Conservation (phyloP, 2,329 filamentous ascomycete genomes). For the Didymosphaeria variabile region DNA sequence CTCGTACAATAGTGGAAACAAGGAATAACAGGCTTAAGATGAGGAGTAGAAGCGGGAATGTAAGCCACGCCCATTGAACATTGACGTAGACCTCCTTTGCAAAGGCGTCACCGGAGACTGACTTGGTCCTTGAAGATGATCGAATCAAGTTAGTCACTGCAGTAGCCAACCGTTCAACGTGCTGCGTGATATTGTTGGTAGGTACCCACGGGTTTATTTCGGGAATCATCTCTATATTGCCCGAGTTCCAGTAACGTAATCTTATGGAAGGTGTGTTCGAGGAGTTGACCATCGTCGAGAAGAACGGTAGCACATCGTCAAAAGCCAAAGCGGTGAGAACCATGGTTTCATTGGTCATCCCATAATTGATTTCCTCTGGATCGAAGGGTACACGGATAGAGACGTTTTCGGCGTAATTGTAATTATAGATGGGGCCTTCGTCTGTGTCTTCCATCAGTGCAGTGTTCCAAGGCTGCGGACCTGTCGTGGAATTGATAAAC, state of each 20-base stretch:
- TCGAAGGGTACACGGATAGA: neutral
- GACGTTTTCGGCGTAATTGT: conserved; percentile 19
- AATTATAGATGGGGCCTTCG: neutral
- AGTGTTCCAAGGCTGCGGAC: conserved; percentile 21
- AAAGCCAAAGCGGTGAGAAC: conserved; percentile 9
- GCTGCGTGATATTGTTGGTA: conserved; percentile 31
- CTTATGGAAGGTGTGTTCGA: neutral
- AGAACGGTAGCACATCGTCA: conserved; percentile 24
- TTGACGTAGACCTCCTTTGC: conserved; percentile 22
- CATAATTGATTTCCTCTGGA: conserved; percentile 13
- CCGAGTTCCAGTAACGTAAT: neutral
- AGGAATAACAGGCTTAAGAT: conserved; percentile 35
- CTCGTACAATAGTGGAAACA: conserved; percentile 33
- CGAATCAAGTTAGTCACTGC: conserved; percentile 32
- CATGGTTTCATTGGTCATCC: conserved; percentile 17
- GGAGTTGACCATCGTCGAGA: conserved; percentile 14
- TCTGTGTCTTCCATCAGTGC: neutral
- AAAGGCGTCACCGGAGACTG: conserved; percentile 22
- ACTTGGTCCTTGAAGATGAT: conserved; percentile 16
- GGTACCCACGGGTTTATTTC: conserved; percentile 27
- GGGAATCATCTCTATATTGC: neutral
- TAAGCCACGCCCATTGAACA: conserved; percentile 38
- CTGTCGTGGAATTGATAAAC: conserved; percentile 21
- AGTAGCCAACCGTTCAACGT: conserved; percentile 29
- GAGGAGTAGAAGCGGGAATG: conserved; percentile 33